Conservation (phyloP, 257 asterid genomes). For the Asclepias syriaca region DNA sequence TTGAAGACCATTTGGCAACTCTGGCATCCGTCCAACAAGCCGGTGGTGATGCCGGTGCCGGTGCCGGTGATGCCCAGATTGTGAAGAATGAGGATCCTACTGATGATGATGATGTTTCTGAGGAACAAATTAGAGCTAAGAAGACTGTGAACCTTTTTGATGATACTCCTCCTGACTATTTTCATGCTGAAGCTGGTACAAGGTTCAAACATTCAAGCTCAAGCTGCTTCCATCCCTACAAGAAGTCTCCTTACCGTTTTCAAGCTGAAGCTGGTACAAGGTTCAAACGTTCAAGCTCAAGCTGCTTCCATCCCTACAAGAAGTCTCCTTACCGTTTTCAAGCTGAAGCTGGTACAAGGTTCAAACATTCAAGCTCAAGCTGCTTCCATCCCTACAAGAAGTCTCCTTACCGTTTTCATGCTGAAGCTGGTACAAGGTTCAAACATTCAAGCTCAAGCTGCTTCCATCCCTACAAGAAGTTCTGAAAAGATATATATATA, state of each 20-base stretch:
- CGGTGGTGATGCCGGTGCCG: too few relatives aligned
- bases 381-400: background rate
- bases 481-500: background rate
- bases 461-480: background rate
- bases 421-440: background rate
- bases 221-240: background rate
- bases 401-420: background rate
- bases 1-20: background rate
- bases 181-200: background rate
- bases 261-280: background rate
- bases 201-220: background rate
- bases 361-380: slow-evolving; percentile 2
- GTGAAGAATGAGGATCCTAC: too few relatives aligned
- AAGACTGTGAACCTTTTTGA: background rate
- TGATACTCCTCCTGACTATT: background rate
- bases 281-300: background rate
- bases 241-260: background rate
- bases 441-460: slow-evolving; percentile 3
- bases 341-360: background rate
- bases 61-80: too few relatives aligned
- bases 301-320: background rate
- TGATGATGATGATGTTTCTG: background rate
- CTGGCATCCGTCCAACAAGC: background rate
- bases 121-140: too few relatives aligned
- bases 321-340: background rate